phyloP scores from a whole-genome alignment of 306 rosid genomes.

The Ceratonia siliqua region DNA sequence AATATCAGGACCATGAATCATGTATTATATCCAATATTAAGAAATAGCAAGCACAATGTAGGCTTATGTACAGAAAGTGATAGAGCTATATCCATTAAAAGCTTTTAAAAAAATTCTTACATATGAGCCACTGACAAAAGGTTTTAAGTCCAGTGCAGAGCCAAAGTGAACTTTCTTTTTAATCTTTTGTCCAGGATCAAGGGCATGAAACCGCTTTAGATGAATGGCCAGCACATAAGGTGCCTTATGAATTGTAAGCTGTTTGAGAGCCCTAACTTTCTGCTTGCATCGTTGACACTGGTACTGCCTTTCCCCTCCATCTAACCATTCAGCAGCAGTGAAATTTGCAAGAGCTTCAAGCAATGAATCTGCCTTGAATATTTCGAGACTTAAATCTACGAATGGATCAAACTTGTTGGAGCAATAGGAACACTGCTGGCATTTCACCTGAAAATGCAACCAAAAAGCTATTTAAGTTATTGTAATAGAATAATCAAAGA shows the following conservation, averaged over 20 bases:
- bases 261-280: constrained; percentile 88
- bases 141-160: constrained; percentile 68
- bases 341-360: constrained; percentile 79
- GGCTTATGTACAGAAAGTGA: background rate
- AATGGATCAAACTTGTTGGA: constrained; percentile 94
- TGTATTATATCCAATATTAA: background rate
- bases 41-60: background rate
- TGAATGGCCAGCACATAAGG: constrained; percentile 88
- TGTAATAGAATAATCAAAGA: background rate
- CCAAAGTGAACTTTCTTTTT: constrained; percentile 77
- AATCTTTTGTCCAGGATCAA: constrained; percentile 77
- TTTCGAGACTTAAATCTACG: constrained; percentile 93
- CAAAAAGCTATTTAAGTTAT: background rate
- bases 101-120: constrained; percentile 55
- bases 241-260: constrained; percentile 87
- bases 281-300: constrained; percentile 92
- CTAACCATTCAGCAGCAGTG: constrained; percentile 80
- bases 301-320: constrained; percentile 93
- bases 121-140: constrained; percentile 83
- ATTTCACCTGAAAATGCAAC: constrained; percentile 70
- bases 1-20: background rate
- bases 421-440: constrained; percentile 78
- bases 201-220: constrained; percentile 81
- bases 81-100: background rate
- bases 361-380: constrained; percentile 81